Percentiles rank a stretch among this genome's conserved stretches.
Conservation (phyloP, 2,329 filamentous ascomycete genomes). For the Orbilia brochopaga region DNA sequence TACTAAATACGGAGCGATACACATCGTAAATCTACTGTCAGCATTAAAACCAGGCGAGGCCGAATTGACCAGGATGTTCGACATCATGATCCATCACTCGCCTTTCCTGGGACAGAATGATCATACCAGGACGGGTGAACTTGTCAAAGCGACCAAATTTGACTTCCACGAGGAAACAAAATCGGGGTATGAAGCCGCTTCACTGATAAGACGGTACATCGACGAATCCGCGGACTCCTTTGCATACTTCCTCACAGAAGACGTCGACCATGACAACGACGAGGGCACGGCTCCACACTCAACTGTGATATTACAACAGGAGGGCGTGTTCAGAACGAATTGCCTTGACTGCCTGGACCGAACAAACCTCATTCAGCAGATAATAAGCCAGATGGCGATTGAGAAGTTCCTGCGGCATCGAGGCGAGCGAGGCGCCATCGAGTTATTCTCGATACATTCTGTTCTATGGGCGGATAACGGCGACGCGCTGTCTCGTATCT, state of each 20-base stretch:
- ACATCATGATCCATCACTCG: conserved; percentile 75
- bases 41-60: conserved; percentile 84
- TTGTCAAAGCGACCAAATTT: conserved; percentile 83
- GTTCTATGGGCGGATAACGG: conserved; percentile 97
- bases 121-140: conserved; percentile 65
- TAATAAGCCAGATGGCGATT: conserved; percentile 91
- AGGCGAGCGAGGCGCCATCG: conserved; percentile 70
- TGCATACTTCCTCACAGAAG: conserved; percentile 86
- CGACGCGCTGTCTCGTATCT: conserved; percentile 90
- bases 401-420: conserved; percentile 81
- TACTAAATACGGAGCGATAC: conserved; percentile 83
- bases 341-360: conserved; percentile 95
- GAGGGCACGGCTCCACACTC: conserved; percentile 55
- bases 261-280: conserved; percentile 66
- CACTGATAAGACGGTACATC: conserved; percentile 78
- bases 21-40: conserved; percentile 93
- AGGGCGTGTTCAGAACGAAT: conserved; percentile 94
- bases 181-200: conserved; percentile 90
- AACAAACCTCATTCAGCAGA: conserved; percentile 93
- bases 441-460: conserved; percentile 92
- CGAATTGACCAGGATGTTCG: conserved; percentile 80
- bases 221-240: conserved; percentile 82
- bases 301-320: conserved; percentile 82
- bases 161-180: conserved; percentile 96
- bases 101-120: conserved; percentile 69